Evolutionary conservation across 495 filamentous ascomycete genomes (phyloP).

Genomic region (Xylaria bambusicola): DNA sequence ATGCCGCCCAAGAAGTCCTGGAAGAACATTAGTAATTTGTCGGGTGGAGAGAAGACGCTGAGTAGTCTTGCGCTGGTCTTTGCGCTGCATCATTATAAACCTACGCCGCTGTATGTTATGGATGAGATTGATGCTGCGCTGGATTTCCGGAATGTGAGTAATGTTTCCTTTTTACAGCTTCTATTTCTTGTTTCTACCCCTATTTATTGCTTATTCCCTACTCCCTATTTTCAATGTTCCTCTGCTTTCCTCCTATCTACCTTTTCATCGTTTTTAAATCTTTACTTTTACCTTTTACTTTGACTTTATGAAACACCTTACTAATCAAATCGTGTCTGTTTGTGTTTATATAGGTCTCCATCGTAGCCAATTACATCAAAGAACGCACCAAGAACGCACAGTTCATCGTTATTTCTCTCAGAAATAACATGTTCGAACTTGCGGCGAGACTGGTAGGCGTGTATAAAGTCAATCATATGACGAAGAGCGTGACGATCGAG

Average conservation of each 20-base stretch:
- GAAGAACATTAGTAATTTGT: slow-evolving; percentile 97
- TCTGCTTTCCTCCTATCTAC: neutral
- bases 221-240: neutral
- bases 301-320: slow-evolving; percentile 17
- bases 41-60: slow-evolving; percentile 95
- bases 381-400: slow-evolving; percentile 98
- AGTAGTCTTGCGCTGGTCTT: slow-evolving; percentile 94
- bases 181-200: no score
- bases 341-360: slow-evolving; percentile 90
- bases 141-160: slow-evolving; percentile 94
- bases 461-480: slow-evolving; percentile 99
- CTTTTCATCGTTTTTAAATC: no score
- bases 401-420: slow-evolving; percentile 95
- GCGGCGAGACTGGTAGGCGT: slow-evolving; percentile 91
- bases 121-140: slow-evolving; percentile 98
- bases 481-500: slow-evolving; percentile 94
- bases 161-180: no score
- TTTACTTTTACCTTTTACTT: no score
- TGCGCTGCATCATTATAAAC: slow-evolving; percentile 96
- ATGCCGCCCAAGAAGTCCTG: slow-evolving; percentile 99
- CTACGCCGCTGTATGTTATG: slow-evolving; percentile 98
- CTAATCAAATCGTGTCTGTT: neutral
- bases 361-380: slow-evolving; percentile 98
- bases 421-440: slow-evolving; percentile 99
- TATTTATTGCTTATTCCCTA: no score